These are phyloP conservation scores for Panellus pusillus DNA, from an alignment of 768 basidiomycete species.

Conservation along the genomic window DNA sequence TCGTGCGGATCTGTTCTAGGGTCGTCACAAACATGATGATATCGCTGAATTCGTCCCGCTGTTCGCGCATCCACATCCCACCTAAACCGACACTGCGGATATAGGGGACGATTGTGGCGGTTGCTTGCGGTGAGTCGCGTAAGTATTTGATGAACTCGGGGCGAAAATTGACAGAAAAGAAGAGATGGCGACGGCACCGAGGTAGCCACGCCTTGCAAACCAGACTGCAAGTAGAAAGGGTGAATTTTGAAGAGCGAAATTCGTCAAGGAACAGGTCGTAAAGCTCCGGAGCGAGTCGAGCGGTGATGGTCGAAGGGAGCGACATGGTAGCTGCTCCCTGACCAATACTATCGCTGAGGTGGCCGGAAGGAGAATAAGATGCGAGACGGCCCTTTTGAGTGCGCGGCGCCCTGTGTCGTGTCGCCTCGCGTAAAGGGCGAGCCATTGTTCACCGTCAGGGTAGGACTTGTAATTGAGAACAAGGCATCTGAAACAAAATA, in stretches of 20 bases:
- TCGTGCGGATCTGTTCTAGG: conserved; percentile 21
- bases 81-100: conserved; percentile 32
- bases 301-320: conserved; percentile 23
- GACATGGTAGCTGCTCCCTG: conserved; percentile 10
- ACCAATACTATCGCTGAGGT: conserved; percentile 22
- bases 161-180: conserved; percentile 30
- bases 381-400: conserved; percentile 14
- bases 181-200: conserved; percentile 34
- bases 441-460: conserved; percentile 19
- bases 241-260: conserved; percentile 25
- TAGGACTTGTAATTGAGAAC: conserved; percentile 6
- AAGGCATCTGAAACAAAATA: conserved; percentile 9
- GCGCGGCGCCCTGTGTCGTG: conserved; percentile 10
- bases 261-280: conserved; percentile 32
- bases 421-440: conserved; percentile 12
- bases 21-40: conserved; percentile 24
- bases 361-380: conserved; percentile 18
- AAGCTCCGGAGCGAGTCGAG: conserved; percentile 34
- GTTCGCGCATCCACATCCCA: conserved; percentile 26
- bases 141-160: conserved; percentile 29
- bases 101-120: conserved; percentile 26
- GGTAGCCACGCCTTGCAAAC: conserved; percentile 36
- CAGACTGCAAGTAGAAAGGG: conserved; percentile 31
- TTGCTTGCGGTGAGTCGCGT: conserved; percentile 28
- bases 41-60: conserved; percentile 20